phyloP scores from a whole-genome alignment of 306 rosid genomes.

The Corylus avellana region DNA sequence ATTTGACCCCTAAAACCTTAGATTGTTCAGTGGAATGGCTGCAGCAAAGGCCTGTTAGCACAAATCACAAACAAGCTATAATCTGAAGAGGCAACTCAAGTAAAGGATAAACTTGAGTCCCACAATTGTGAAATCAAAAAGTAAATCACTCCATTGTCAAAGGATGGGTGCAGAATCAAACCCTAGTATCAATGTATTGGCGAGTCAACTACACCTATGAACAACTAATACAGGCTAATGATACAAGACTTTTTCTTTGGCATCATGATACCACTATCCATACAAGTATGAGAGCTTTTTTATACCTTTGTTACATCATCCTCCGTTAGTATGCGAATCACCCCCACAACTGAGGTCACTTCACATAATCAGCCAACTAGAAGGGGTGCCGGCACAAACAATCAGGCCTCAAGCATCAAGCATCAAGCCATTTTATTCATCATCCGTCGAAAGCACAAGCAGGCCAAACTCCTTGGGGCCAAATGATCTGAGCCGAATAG shows the following conservation, averaged over 20 bases:
- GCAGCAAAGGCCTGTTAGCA: too few relatives aligned
- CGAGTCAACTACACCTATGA: constrained; percentile 2
- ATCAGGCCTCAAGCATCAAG: constrained; percentile 24
- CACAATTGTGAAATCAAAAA: neutral
- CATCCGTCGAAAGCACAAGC: constrained; percentile 67
- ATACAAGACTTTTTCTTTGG: constrained; percentile 36
- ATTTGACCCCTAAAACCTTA: too few relatives aligned
- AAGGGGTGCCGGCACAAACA: constrained; percentile 24
- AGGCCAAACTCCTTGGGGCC: constrained; percentile 35
- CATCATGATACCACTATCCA: constrained; percentile 28
- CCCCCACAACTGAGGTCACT: constrained; percentile 42
- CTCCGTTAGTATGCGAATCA: constrained; percentile 36
- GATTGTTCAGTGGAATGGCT: too few relatives aligned
- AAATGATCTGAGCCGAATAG: constrained; percentile 29
- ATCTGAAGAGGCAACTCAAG: too few relatives aligned
- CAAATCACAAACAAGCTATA: too few relatives aligned
- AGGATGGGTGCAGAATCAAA: neutral
- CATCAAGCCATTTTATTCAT: constrained; percentile 30
- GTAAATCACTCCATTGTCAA: neutral
- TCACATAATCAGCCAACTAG: constrained; percentile 23
- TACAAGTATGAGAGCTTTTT: constrained; percentile 31
- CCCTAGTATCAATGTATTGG: neutral
- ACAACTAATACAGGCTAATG: constrained; percentile 34
- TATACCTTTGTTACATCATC: constrained; percentile 32
- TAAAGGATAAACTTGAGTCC: neutral